These are phyloP conservation scores for Agastache rugosa DNA, from an alignment of 257 asterid genomes.

Conservation along the genomic window DNA sequence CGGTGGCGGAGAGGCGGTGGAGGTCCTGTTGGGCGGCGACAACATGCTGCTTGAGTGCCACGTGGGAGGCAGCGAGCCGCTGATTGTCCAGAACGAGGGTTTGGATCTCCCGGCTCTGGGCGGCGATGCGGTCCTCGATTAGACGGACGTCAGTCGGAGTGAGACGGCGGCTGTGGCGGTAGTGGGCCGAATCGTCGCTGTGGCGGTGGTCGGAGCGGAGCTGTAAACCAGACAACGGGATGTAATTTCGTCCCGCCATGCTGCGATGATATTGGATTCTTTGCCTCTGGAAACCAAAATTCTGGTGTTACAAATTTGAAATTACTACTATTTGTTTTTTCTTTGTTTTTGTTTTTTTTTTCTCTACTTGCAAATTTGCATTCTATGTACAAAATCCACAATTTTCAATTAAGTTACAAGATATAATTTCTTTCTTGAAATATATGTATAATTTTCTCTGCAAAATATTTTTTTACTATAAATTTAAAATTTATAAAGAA, in stretches of 20 bases:
- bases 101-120: slow-evolving; percentile 68
- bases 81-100: slow-evolving; percentile 75
- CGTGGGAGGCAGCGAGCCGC: slow-evolving; percentile 72
- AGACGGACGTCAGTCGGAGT: slow-evolving; percentile 40
- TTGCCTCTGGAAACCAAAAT: neutral
- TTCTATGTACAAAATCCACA: too few relatives aligned
- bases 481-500: too few relatives aligned
- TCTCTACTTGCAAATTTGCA: too few relatives aligned
- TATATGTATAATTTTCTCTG: too few relatives aligned
- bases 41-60: slow-evolving; percentile 68
- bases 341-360: too few relatives aligned
- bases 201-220: slow-evolving; percentile 34
- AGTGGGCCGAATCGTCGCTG: slow-evolving; percentile 32
- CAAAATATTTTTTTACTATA: too few relatives aligned
- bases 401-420: too few relatives aligned
- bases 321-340: too few relatives aligned
- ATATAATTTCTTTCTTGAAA: too few relatives aligned
- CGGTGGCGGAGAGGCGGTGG: slow-evolving; percentile 62
- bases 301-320: neutral
- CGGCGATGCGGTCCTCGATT: slow-evolving; percentile 57
- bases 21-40: slow-evolving; percentile 65
- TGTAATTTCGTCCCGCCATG: slow-evolving; percentile 48
- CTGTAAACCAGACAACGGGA: slow-evolving; percentile 15
- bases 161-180: slow-evolving; percentile 34
- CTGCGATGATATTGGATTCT: neutral